A percentile compares a stretch with the other conserved stretches of the same genome.
These are phyloP conservation scores for Coemansia sp. DNA, from an alignment of 192 early-diverging fungal genomes.

Conservation along the genomic window DNA sequence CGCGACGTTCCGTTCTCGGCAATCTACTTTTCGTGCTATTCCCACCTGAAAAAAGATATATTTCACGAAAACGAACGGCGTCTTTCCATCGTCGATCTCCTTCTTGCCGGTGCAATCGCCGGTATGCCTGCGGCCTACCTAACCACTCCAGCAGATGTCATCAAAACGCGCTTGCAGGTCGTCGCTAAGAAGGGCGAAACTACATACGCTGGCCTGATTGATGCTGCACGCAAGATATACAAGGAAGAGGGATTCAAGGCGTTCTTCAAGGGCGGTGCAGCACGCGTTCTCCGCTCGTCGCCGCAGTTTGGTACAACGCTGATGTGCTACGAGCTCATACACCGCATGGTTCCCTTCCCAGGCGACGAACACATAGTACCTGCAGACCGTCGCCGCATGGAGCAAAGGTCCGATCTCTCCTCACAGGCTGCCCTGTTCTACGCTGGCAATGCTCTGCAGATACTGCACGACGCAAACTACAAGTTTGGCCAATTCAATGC, in stretches of 20 bases:
- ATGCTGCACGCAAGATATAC: slow-evolving; percentile 87
- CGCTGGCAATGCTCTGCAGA: slow-evolving; percentile 41
- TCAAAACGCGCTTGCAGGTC: slow-evolving; percentile 97
- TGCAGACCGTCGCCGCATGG: slow-evolving; percentile 8
- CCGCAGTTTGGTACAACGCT: slow-evolving; percentile 98
- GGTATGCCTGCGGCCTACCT: slow-evolving; percentile 97
- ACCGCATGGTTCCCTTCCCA: slow-evolving; percentile 64
- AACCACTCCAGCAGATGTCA: slow-evolving; percentile 96
- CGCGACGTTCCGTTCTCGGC: slow-evolving; percentile 97
- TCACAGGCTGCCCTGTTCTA: slow-evolving; percentile 50
- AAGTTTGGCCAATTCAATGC: slow-evolving; percentile 35
- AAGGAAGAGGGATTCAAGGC: slow-evolving; percentile 90
- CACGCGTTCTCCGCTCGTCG: slow-evolving; percentile 89
- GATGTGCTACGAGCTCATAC: slow-evolving; percentile 88
- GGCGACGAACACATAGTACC: slow-evolving; percentile 42
- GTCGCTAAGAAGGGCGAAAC: slow-evolving; percentile 89
- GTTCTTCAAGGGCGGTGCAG: slow-evolving; percentile 96
- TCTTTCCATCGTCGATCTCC: slow-evolving; percentile 61
- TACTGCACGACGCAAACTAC: slow-evolving; percentile 51
- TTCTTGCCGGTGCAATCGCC: slow-evolving; percentile 89
- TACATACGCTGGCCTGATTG: slow-evolving; percentile 80
- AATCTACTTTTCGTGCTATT: slow-evolving; percentile 97
- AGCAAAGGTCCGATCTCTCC: slow-evolving; percentile 30
- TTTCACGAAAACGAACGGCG: slow-evolving; percentile 86
- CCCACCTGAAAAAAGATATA: slow-evolving; percentile 93